phyloP scores from a whole-genome alignment of 345 rosid genomes.

The Eutrema japonicum region DNA sequence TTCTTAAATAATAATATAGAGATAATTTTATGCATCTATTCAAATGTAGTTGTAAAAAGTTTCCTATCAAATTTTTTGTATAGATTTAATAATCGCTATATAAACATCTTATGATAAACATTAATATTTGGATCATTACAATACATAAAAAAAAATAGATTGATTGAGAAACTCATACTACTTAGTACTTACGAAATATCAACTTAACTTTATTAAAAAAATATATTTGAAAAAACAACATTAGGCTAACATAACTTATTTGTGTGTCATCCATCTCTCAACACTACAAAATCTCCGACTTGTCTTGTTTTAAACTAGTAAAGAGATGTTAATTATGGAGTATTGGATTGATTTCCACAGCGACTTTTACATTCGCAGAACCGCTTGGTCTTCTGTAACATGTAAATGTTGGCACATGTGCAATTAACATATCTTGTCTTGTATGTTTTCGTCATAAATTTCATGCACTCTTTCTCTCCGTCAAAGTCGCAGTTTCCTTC shows the following conservation, averaged over 20 bases:
- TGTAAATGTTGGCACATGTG: constrained; percentile 21
- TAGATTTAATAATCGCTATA: background rate
- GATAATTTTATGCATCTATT: background rate
- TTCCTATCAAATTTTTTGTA: background rate
- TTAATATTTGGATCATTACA: background rate
- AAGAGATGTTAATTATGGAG: background rate
- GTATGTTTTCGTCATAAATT: constrained; percentile 5
- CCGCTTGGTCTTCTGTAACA: constrained; percentile 29
- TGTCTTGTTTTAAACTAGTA: background rate
- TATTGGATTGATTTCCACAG: background rate
- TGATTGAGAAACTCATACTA: background rate
- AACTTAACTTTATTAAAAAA: constrained; percentile 14
- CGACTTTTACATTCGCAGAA: constrained; percentile 16
- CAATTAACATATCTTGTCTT: constrained; percentile 8
- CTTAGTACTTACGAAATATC: background rate
- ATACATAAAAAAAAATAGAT: background rate
- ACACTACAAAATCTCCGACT: constrained; percentile 1
- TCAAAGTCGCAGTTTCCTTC: constrained; percentile 4
- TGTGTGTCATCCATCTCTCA: background rate
- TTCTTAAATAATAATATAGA: too few species aligned
- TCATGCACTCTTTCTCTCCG: constrained; percentile 12
- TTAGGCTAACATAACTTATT: constrained; percentile 4
- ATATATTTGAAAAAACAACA: background rate
- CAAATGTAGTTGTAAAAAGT: background rate
- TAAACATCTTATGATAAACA: background rate